These are phyloP conservation scores for Thalassiosira delicatula DNA, from an alignment of 352 stramenopile species.

Conservation along the genomic window DNA sequence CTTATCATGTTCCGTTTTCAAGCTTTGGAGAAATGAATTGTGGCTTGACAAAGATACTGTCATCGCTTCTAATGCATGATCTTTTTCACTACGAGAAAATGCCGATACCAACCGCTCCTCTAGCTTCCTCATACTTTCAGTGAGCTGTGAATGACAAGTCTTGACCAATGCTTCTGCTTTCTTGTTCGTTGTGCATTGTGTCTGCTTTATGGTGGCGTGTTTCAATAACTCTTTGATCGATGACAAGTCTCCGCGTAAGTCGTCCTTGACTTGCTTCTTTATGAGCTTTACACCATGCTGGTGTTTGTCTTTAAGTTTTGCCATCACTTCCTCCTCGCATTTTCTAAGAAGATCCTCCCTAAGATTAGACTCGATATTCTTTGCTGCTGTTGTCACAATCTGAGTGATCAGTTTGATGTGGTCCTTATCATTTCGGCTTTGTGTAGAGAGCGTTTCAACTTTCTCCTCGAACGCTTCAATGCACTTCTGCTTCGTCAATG, in stretches of 20 bases:
- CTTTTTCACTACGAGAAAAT: not conserved
- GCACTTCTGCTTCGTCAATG: not conserved
- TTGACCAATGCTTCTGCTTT: conserved; percentile 15
- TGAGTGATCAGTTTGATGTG: conserved; percentile 17
- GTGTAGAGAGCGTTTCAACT: conserved; percentile 1
- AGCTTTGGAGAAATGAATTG: conserved; percentile 3
- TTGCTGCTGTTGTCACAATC: conserved; percentile 8
- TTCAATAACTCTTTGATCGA: conserved; percentile 27
- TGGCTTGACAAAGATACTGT: conserved; percentile 3
- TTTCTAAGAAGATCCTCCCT: conserved; percentile 7
- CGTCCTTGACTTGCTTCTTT: conserved; percentile 19
- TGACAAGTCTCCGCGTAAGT: conserved; percentile 12
- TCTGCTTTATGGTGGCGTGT: conserved; percentile 1
- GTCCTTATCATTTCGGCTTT: conserved; percentile 11
- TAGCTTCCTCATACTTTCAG: conserved; percentile 12
- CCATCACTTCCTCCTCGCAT: conserved; percentile 1
- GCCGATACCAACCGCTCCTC: conserved; percentile 7
- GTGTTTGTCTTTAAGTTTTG: not conserved
- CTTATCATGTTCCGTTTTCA: conserved; percentile 18
- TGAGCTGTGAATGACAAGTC: conserved; percentile 1
- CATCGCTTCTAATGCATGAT: conserved; percentile 2
- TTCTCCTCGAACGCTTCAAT: conserved; percentile 2
- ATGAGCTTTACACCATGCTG: conserved; percentile 17
- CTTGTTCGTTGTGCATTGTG: conserved; percentile 23
- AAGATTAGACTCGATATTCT: conserved; percentile 35